Evolutionary conservation across 2,329 filamentous ascomycete species (phyloP), one percentile per base, ranked within the genome.

Genomic region (Zopfia rhizophila): DNA sequence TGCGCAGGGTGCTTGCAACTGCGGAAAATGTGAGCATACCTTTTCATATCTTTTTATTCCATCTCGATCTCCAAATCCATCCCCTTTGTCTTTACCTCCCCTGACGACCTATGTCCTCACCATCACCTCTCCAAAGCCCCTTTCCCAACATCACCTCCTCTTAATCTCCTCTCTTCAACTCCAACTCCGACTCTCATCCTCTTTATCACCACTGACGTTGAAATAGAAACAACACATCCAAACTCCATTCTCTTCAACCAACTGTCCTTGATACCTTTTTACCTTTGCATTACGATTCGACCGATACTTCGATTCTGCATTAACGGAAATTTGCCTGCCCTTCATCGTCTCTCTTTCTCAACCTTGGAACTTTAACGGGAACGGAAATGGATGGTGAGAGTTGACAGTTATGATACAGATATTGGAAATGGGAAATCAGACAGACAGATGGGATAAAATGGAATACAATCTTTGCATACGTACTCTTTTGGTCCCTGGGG

Each of bases 1-100:
- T 58, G 57, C 65, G 27, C 48, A 50, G 39, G 66, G 66, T 40
- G 55, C 58, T 38, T 69, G 66, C 63, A 60, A 55, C 51, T 69
- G 66, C 65, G 58, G 57, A 48, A 61, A 58, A 58, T 61, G 52
- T 55, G 17, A 25, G 51, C 35, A 27, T 27, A n/a, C n/a, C n/a
- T 8, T 6, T 18, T n/a, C 7, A 14, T 19, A 10, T 17, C 31
- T 16, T 16, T 12, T 18, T 11, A 17, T 35, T 35, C 13, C 13
- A 35, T n/a, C 3, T 19, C 19, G n/a, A 19, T 17, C 14, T 19
- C 14, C 31, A 12, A 13, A n/a, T 19, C 31, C 14, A 7, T 18
- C 6, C 19, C 31, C 31, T 18, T 14, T 35, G 12, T 35, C 31
- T 35, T 18, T 17, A 18, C 3, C 31, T 3, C n/a, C 31, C n/a